These are phyloP conservation scores for Alternaria incomplexa DNA, from an alignment of 2,329 filamentous ascomycete genomes.

Conservation along the genomic window DNA sequence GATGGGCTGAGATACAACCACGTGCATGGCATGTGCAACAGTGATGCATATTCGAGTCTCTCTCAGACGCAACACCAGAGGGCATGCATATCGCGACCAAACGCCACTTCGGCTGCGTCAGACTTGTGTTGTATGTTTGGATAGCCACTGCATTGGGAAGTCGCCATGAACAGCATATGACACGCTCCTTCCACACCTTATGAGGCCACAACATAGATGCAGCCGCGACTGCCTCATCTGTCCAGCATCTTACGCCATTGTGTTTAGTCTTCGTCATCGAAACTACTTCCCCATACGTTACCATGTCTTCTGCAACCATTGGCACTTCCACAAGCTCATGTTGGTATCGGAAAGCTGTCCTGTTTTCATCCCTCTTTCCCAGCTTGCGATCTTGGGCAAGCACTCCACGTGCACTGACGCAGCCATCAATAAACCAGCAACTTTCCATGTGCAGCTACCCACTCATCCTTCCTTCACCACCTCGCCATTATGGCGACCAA, in stretches of 20 bases:
- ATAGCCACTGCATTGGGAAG: neutral
- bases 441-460: neutral
- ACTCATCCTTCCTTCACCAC: neutral
- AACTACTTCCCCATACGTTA: neutral
- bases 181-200: neutral
- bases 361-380: neutral
- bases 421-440: slow-evolving; percentile 4
- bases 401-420: slow-evolving; percentile 3
- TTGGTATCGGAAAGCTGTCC: too few species aligned
- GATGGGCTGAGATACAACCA: slow-evolving; percentile 38
- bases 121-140: neutral
- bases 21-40: neutral
- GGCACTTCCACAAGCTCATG: neutral
- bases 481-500: slow-evolving; percentile 36
- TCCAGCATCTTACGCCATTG: neutral
- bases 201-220: neutral
- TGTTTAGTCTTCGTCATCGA: neutral
- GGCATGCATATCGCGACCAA: neutral
- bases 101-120: neutral
- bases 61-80: neutral
- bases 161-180: neutral
- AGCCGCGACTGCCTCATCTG: neutral
- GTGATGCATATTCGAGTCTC: neutral
- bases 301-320: neutral
- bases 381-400: neutral